Conservation (phyloP, 1,139 yeast genomes). For the Saccharomyces hybrid region DNA sequence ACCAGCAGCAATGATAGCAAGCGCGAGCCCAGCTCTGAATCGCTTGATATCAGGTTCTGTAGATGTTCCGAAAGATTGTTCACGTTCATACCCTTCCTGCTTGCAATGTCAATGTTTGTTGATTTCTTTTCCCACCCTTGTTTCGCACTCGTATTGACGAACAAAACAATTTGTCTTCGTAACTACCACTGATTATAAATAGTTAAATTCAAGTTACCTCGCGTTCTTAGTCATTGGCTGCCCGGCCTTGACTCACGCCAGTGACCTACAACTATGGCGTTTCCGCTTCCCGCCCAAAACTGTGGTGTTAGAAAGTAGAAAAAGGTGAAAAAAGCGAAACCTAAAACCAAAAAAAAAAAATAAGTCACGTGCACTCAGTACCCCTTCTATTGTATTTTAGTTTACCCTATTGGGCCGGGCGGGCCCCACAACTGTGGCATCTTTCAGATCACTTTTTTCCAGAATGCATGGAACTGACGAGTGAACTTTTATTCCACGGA, state of each 20-base stretch:
- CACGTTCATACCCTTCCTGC: not conserved
- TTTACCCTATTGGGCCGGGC: not conserved
- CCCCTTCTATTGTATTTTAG: not conserved
- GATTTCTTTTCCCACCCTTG: not conserved
- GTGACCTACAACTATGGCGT: not conserved
- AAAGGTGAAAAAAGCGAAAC: not conserved
- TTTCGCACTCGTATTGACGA: not conserved
- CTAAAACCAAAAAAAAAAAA: not conserved
- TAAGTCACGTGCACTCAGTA: not conserved
- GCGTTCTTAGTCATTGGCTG: not conserved
- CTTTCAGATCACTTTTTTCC: not conserved
- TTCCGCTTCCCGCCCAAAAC: not conserved
- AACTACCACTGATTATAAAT: not conserved
- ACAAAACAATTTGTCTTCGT: not conserved
- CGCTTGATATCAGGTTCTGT: conserved; percentile 21
- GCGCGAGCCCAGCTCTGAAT: conserved; percentile 28
- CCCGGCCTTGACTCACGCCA: not conserved
- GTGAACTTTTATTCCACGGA: not conserved
- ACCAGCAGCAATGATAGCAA: conserved; percentile 26
- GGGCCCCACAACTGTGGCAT: conserved; percentile 1
- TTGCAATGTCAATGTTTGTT: not conserved
- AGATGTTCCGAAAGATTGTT: conserved; percentile 7
- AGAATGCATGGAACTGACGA: not conserved
- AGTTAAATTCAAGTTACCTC: not conserved
- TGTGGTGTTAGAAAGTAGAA: not conserved